Percentiles rank a stretch among this genome's conserved stretches.
phyloP scores from a whole-genome alignment of 169 alveolate genomes.

The Perkinsus olseni region DNA sequence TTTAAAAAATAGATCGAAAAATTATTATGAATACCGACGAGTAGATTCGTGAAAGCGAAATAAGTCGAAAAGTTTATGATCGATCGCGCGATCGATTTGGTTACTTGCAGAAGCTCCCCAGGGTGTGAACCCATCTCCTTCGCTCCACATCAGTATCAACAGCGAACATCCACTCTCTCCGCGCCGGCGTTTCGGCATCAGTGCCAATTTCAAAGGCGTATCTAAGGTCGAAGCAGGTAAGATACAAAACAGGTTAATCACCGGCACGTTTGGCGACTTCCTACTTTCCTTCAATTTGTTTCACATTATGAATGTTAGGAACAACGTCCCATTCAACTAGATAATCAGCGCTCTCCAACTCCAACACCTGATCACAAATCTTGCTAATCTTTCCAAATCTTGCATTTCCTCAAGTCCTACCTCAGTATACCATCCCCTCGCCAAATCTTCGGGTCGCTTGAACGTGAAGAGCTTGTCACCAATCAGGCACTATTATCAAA shows the following conservation, averaged over 20 bases:
- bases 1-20: too few species aligned
- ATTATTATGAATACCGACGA: too few species aligned
- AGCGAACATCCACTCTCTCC: not conserved
- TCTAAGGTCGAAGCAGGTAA: not conserved
- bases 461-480: not conserved
- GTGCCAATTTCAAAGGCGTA: not conserved
- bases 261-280: too few species aligned
- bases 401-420: not conserved
- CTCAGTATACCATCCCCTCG: not conserved
- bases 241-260: not conserved
- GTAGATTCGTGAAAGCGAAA: too few species aligned
- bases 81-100: not conserved
- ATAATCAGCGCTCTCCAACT: not conserved
- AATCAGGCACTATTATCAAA: not conserved
- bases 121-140: not conserved
- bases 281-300: not conserved
- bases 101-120: not conserved
- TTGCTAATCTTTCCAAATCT: not conserved
- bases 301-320: not conserved
- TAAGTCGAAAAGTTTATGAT: not conserved
- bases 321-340: not conserved
- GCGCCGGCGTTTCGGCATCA: not conserved
- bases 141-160: not conserved
- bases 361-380: not conserved
- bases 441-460: not conserved